Conservation (phyloP, 106 monocot genomes). For the Dactylorhiza incarnata region DNA sequence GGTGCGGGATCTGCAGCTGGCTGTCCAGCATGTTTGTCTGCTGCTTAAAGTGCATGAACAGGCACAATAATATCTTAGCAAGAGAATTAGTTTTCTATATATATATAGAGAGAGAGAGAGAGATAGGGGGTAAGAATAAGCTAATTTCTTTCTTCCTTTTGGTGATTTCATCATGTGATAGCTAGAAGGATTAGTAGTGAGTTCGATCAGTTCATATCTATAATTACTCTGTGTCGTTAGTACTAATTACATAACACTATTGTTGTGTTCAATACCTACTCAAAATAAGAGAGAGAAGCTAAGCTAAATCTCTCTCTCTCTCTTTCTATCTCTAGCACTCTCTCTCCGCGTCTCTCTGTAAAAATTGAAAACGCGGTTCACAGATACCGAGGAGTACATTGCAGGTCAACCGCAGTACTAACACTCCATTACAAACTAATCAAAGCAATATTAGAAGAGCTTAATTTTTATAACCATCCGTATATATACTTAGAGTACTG, state of each 20-base stretch:
- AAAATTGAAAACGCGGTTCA: neutral
- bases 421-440: neutral
- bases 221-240: too few species aligned
- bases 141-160: too few species aligned
- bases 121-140: too few species aligned
- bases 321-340: neutral
- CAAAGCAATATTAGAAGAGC: neutral
- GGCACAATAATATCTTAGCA: too few species aligned
- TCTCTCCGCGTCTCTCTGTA: neutral
- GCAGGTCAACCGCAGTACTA: neutral
- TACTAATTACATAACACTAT: too few species aligned
- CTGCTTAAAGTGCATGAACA: neutral
- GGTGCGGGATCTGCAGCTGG: slow-evolving; percentile 14
- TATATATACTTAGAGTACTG: too few species aligned
- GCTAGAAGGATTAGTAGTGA: too few species aligned
- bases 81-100: too few species aligned
- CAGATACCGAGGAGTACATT: slow-evolving; percentile 8
- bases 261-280: too few species aligned
- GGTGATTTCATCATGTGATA: too few species aligned
- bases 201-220: too few species aligned
- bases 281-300: neutral
- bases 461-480: neutral
- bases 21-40: slow-evolving; percentile 24
- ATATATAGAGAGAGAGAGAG: too few species aligned
- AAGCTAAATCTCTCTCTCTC: neutral